These are phyloP conservation scores for Candida fluviatilis DNA, from an alignment of 805 yeast genomes.

Conservation along the genomic window DNA sequence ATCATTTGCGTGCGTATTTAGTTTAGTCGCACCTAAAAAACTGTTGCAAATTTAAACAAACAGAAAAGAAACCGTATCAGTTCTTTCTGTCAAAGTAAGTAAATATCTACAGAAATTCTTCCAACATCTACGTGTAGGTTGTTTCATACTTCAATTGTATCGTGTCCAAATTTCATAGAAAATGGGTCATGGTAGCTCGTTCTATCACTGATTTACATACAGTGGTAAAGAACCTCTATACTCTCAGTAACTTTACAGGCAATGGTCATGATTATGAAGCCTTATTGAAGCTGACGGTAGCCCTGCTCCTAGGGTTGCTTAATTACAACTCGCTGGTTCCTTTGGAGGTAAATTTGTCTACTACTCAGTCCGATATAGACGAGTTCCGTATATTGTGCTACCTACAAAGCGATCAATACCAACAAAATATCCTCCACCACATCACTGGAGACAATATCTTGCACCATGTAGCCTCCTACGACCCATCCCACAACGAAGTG, in stretches of 20 bases:
- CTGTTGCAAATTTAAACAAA: no score
- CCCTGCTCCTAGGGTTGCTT: neutral
- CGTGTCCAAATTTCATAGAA: neutral
- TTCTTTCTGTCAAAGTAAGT: no score
- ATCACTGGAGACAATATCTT: neutral
- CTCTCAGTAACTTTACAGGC: neutral
- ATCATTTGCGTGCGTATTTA: no score
- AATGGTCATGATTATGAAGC: neutral
- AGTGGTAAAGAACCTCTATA: neutral
- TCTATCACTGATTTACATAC: conserved; percentile 1
- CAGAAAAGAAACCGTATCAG: no score
- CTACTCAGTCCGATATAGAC: neutral
- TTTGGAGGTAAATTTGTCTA: neutral
- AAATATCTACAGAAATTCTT: no score
- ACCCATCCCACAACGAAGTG: neutral
- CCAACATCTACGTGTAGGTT: no score
- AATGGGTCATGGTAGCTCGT: neutral
- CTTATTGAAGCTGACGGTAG: neutral
- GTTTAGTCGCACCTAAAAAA: no score
- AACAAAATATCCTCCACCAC: neutral
- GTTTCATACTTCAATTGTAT: neutral
- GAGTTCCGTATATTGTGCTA: neutral
- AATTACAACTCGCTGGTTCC: neutral
- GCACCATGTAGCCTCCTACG: neutral
- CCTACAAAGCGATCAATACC: neutral